A percentile compares a stretch with the other conserved stretches of the same genome.
phyloP scores from a whole-genome alignment of 1,139 yeast genomes.

The Lodderomyces metapsilosis region DNA sequence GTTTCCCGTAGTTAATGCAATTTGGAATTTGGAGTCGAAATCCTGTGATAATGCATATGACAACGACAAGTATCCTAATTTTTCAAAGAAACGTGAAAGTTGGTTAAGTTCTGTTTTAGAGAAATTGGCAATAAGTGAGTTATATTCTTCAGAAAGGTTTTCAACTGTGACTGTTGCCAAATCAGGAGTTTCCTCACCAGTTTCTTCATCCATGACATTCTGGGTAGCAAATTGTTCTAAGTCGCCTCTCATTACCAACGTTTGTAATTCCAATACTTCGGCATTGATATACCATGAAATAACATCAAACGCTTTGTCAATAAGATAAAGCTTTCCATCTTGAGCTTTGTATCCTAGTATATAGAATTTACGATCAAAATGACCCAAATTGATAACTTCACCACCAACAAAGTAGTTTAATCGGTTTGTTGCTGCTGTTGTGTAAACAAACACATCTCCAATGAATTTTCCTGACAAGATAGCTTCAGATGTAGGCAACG shows the following conservation, averaged over 20 bases:
- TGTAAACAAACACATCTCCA: conserved; percentile 93
- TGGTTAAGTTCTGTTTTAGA: conserved; percentile 71
- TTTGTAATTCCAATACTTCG: conserved; percentile 89
- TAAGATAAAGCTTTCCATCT: conserved; percentile 83
- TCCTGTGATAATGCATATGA: conserved; percentile 84
- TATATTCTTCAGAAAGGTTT: conserved; percentile 59
- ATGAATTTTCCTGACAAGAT: conserved; percentile 92
- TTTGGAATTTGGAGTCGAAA: conserved; percentile 79
- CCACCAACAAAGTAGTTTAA: conserved; percentile 95
- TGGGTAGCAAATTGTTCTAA: conserved; percentile 48
- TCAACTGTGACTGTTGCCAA: conserved; percentile 61
- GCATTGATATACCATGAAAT: conserved; percentile 80
- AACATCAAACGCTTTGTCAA: conserved; percentile 86
- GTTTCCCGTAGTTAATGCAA: conserved; percentile 58
- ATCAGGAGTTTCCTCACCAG: conserved; percentile 41
- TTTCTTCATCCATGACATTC: conserved; percentile 34
- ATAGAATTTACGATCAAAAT: conserved; percentile 86
- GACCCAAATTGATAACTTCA: conserved; percentile 86
- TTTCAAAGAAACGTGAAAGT: conserved; percentile 89
- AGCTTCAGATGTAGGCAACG: conserved; percentile 66
- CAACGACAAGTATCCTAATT: conserved; percentile 81
- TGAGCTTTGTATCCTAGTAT: conserved; percentile 81
- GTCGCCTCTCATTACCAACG: conserved; percentile 93
- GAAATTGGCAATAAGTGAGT: conserved; percentile 42
- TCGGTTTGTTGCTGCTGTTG: conserved; percentile 77